phyloP scores from a whole-genome alignment of 108 stramenopile genomes.

The Mediolabrus comicus region DNA sequence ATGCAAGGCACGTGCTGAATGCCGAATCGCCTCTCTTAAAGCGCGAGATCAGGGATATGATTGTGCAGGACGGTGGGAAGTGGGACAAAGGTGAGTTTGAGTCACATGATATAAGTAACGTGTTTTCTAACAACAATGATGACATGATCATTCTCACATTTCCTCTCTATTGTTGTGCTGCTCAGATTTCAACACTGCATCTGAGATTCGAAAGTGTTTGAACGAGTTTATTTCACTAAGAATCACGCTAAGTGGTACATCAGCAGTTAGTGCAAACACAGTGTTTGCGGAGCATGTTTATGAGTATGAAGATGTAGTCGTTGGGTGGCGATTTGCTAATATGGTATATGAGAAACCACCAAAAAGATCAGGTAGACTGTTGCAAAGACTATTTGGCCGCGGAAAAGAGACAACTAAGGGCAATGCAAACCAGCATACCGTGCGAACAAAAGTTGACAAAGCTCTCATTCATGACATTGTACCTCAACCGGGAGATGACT shows the following conservation, averaged over 20 bases:
- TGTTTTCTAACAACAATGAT: background rate
- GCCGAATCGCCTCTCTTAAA: slow-evolving; percentile 25
- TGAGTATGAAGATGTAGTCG: slow-evolving; percentile 25
- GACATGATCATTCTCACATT: background rate
- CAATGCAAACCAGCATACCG: background rate
- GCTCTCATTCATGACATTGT: slow-evolving; percentile 26
- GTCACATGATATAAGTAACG: background rate
- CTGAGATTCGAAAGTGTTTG: slow-evolving; percentile 18
- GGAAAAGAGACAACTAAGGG: background rate
- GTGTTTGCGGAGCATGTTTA: slow-evolving; percentile 27
- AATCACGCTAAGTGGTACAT: slow-evolving; percentile 27
- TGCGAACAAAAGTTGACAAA: slow-evolving; percentile 15
- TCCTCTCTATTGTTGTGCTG: background rate
- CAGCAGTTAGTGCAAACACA: slow-evolving; percentile 14
- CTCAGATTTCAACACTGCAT: slow-evolving; percentile 17
- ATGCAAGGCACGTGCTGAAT: slow-evolving; percentile 20
- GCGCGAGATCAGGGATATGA: slow-evolving; percentile 20
- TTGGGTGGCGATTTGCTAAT: slow-evolving; percentile 33
- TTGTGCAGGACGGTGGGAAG: slow-evolving; percentile 15
- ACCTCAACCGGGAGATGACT: slow-evolving; percentile 21
- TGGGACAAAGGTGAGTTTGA: slow-evolving; percentile 16
- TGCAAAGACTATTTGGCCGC: background rate
- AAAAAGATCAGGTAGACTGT: background rate
- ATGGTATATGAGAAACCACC: slow-evolving; percentile 18
- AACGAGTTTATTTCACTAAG: slow-evolving; percentile 26